Percentiles rank a stretch among this genome's conserved stretches.
phyloP scores from a whole-genome alignment of 2,329 filamentous ascomycete genomes.

The Tolypocladium ophioglossoides region DNA sequence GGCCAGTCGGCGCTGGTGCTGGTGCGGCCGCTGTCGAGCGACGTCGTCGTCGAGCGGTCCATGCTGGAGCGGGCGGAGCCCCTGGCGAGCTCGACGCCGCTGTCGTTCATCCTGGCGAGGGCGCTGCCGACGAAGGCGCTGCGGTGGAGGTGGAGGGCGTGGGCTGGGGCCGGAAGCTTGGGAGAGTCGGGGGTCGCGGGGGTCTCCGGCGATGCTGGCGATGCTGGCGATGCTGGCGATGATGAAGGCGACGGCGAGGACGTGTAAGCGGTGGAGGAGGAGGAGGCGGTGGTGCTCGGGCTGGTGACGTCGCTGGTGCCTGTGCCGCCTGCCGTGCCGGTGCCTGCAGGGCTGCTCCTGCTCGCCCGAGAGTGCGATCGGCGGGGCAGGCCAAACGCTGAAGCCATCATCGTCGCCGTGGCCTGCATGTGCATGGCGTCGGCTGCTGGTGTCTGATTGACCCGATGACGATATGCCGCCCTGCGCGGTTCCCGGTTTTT shows the following conservation, averaged over 20 bases:
- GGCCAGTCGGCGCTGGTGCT: slow-evolving; percentile 27
- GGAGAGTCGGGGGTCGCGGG: slow-evolving; percentile 1
- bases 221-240: not conserved
- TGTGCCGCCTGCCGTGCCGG: not conserved
- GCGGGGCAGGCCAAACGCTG: slow-evolving; percentile 22
- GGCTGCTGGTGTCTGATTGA: too few species aligned
- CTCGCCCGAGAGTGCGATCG: slow-evolving; percentile 13
- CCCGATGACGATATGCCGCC: too few species aligned
- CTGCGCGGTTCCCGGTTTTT: too few species aligned
- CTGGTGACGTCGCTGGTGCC: not conserved
- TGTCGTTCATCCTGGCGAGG: slow-evolving; percentile 19
- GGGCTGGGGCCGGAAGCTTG: not conserved
- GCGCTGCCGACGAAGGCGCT: slow-evolving; percentile 11
- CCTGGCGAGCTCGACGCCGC: slow-evolving; percentile 17
- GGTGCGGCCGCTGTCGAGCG: slow-evolving; percentile 26
- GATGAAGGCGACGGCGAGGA: slow-evolving; percentile 3
- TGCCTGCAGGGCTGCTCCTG: slow-evolving; percentile 4
- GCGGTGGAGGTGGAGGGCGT: too few species aligned
- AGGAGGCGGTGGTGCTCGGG: not conserved
- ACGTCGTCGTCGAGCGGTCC: slow-evolving; percentile 13
- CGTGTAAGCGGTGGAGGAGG: not conserved
- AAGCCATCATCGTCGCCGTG: slow-evolving; percentile 17
- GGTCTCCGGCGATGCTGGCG: not conserved
- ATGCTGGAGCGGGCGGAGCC: slow-evolving; percentile 18
- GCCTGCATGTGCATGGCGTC: too few species aligned